Evolutionary conservation across 2,329 filamentous ascomycete genomes (phyloP).

Genomic region (Mollisiaceae sp.): DNA sequence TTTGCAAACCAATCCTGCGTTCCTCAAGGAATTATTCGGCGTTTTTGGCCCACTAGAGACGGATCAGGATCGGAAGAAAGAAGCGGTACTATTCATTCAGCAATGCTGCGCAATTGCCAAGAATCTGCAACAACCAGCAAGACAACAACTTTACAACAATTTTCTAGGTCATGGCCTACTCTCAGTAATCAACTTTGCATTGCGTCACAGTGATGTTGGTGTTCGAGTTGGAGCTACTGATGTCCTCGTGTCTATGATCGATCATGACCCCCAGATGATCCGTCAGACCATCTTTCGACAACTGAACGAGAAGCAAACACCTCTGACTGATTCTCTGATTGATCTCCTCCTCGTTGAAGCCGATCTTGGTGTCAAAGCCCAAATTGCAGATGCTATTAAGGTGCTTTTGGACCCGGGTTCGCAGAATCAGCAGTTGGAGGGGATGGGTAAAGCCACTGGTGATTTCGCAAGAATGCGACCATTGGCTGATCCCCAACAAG

Average conservation of each 20-base stretch:
- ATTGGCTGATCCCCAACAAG: slow-evolving; percentile 73
- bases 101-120: slow-evolving; percentile 95
- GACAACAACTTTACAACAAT: slow-evolving; percentile 85
- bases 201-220: slow-evolving; percentile 81
- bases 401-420: slow-evolving; percentile 81
- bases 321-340: slow-evolving; percentile 89
- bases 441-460: slow-evolving; percentile 65
- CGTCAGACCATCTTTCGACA: slow-evolving; percentile 91
- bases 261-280: slow-evolving; percentile 95
- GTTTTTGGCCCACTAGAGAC: slow-evolving; percentile 74
- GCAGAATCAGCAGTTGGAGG: slow-evolving; percentile 63
- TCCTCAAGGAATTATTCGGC: slow-evolving; percentile 84
- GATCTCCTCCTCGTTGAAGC: slow-evolving; percentile 89
- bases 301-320: slow-evolving; percentile 82
- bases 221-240: slow-evolving; percentile 93
- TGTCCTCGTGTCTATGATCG: slow-evolving; percentile 90
- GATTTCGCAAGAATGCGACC: slow-evolving; percentile 70
- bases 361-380: slow-evolving; percentile 92
- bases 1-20: slow-evolving; percentile 79
- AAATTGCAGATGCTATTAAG: slow-evolving; percentile 94
- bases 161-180: slow-evolving; percentile 88
- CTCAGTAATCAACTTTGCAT: slow-evolving; percentile 87
- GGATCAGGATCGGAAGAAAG: slow-evolving; percentile 79
- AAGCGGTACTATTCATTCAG: slow-evolving; percentile 94
- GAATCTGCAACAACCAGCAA: slow-evolving; percentile 83